phyloP scores from a whole-genome alignment of 75 land plant species.

The Picea sitchensis region DNA sequence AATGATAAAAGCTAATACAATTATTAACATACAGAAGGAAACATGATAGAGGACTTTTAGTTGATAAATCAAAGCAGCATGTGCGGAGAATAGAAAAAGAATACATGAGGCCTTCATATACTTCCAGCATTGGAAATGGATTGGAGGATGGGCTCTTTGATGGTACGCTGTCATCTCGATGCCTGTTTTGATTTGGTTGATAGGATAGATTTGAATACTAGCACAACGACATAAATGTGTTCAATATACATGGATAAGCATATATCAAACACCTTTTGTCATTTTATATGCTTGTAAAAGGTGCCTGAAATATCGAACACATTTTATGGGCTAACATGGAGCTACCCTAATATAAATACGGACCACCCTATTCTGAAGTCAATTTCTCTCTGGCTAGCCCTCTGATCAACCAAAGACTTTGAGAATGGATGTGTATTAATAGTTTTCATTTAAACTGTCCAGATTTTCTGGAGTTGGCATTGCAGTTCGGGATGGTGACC shows the following conservation, averaged over 20 bases:
- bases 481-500: constrained; percentile 97
- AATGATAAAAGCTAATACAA: not conserved
- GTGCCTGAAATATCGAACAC: no score
- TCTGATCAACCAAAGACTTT: no score
- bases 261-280: no score
- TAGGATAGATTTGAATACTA: not conserved
- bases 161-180: constrained; percentile 37
- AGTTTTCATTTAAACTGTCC: constrained; percentile 7
- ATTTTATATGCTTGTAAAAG: no score
- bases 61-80: constrained; percentile 37
- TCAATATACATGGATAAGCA: no score
- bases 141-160: constrained; percentile 98
- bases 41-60: constrained; percentile 26
- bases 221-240: no score
- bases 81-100: constrained; percentile 73
- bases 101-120: constrained; percentile 75
- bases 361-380: no score
- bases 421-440: not conserved
- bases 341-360: no score
- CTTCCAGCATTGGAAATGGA: constrained; percentile 71
- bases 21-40: constrained; percentile 35
- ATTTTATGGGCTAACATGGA: no score
- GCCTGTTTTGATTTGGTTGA: not conserved
- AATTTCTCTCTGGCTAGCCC: no score
- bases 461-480: constrained; percentile 92